Evolutionary conservation across 2,329 filamentous ascomycete species (phyloP).

Genomic region (Aspergillus felis): DNA sequence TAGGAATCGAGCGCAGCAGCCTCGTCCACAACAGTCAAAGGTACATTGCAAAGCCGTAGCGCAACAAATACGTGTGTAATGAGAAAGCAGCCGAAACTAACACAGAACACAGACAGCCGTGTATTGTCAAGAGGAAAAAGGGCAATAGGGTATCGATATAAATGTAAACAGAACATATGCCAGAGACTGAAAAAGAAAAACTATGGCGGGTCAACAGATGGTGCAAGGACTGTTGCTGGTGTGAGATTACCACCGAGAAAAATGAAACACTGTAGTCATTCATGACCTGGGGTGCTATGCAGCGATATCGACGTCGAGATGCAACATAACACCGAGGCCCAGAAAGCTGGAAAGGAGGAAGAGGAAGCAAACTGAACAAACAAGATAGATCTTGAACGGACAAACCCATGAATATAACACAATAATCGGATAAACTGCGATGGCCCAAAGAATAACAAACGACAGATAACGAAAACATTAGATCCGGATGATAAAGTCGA

Average conservation of each 20-base stretch:
- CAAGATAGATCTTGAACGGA: conserved; percentile 3
- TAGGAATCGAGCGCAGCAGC: neutral
- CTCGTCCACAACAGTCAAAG: neutral
- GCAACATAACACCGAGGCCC: neutral
- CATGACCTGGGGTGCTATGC: neutral
- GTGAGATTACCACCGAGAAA: conserved; percentile 7
- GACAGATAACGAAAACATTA: conserved; percentile 15
- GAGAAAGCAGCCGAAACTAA: conserved; percentile 5
- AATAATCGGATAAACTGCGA: conserved; percentile 11
- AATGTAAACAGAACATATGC: conserved; percentile 18
- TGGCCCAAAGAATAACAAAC: conserved; percentile 29
- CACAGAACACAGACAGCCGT: conserved; percentile 9
- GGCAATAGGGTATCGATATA: conserved; percentile 33
- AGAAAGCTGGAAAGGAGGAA: neutral
- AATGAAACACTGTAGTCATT: conserved; percentile 1
- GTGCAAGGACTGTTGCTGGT: neutral
- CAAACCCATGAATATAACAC: conserved; percentile 13
- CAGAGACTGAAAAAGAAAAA: conserved; percentile 13
- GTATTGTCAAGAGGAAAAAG: conserved; percentile 16
- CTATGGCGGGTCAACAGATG: conserved; percentile 5
- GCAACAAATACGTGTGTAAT: neutral
- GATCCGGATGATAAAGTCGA: conserved; percentile 3
- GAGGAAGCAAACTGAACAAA: conserved; percentile 3
- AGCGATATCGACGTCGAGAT: neutral
- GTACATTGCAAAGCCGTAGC: neutral